Evolutionary conservation across 441 rosid species (phyloP), one percentile per base, ranked within the genome.

Genomic region (Eruca vesicaria): DNA sequence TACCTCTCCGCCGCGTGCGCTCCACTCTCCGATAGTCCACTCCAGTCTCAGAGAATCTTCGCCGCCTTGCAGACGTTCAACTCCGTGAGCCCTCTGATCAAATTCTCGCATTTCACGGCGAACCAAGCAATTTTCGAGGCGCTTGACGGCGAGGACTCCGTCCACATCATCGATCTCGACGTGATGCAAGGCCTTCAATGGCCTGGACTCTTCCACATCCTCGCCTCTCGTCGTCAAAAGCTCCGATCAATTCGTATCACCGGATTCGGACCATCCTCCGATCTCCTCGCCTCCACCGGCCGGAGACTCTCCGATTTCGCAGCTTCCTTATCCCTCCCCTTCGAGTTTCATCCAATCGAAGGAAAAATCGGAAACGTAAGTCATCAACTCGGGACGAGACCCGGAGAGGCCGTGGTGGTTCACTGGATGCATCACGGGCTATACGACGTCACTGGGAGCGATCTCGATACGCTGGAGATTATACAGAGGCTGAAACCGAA

Each of bases 131-230:
- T 93, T 32, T 91, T 87, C 82, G 91, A 93, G 75, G 94, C 97
- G 1, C 73, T 93, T 57, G 89, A 83, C 6, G 94, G 93, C 11
- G 90, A 90, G 67, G 98, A 93, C 45, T 83, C 87, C 29, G 83
- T 93, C 74, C 98, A 93, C 79, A 82, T 93, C 83, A 86, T 93
- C 85, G 98, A 93, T 48, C 87, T 93, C 21, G 98, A 93, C 66
- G 89, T 93, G 36, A 93, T 93, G 97, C 98, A 93, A 62, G 98
- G 98, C 6, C 98, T 93, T 66, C 98, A 93, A 75, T 93, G 98
- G 98, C 98, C 98, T 5, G 97, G 89, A 11, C 68, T 93, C 78
- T 93, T 93, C 83, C 94, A 93, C 89, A 93, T 93, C 72, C 94
- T 93, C 72, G 96, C 96, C 6, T 91, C 97, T 6, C 79, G 98